Percentiles rank a stretch among this genome's conserved stretches.
Evolutionary conservation across 768 basidiomycete species (phyloP).

Genomic region (Hericium alpestre): DNA sequence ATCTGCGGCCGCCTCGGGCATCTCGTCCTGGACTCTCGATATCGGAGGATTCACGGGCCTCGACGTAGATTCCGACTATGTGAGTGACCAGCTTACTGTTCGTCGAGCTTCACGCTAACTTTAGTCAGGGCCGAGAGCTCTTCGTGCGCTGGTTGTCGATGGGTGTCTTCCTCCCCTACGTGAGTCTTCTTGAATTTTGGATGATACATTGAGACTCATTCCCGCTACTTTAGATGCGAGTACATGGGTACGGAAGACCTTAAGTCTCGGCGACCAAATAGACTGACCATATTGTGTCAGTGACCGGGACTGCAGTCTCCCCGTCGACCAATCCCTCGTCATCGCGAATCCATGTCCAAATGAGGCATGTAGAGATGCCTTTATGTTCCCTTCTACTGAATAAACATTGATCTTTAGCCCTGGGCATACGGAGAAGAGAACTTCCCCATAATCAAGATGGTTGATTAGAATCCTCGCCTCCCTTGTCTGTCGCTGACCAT

Average conservation of each 20-base stretch:
- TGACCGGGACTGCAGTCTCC: not conserved
- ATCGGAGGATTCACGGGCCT: not conserved
- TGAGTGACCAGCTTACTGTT: not conserved
- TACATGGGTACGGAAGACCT: not conserved
- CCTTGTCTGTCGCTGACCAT: not conserved
- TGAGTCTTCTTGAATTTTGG: not conserved
- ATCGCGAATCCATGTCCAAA: not conserved
- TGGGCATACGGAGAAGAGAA: not conserved
- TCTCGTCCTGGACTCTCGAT: not conserved
- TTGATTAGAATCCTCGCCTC: not conserved
- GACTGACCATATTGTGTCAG: not conserved
- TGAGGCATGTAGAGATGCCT: not conserved
- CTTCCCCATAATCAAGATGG: not conserved
- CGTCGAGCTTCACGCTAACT: not conserved
- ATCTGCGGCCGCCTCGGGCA: not conserved
- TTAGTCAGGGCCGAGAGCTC: not conserved
- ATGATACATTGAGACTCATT: not conserved
- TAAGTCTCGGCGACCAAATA: too few species aligned
- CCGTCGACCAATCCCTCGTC: not conserved
- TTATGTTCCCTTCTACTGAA: too few species aligned
- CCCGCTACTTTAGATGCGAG: not conserved
- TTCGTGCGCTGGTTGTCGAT: not conserved
- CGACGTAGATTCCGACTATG: not conserved
- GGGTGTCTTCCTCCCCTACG: not conserved
- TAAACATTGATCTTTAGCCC: not conserved